Evolutionary conservation across 2,329 filamentous ascomycete genomes (phyloP).

Genomic region (Trichoderma simmonsii): DNA sequence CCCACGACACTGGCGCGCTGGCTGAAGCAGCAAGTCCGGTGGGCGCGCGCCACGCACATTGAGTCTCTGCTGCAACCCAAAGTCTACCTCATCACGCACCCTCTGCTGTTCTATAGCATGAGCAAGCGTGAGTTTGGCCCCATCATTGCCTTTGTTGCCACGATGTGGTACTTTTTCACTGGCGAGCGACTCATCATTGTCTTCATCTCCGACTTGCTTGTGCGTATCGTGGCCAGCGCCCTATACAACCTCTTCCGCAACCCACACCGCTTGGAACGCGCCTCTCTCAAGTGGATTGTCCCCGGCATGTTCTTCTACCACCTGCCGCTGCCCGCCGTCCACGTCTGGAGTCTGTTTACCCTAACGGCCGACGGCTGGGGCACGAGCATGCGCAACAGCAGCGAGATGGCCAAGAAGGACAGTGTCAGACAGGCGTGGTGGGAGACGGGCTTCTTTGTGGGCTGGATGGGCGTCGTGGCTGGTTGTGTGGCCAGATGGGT

Average conservation of each 20-base stretch:
- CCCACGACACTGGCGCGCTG: constrained; percentile 26
- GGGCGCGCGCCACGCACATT: constrained; percentile 27
- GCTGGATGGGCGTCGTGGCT: constrained; percentile 26
- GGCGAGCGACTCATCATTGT: constrained; percentile 22
- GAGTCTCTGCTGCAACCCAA: constrained; percentile 27
- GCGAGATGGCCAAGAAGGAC: constrained; percentile 21
- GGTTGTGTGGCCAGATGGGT: constrained; percentile 17
- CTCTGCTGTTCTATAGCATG: constrained; percentile 27
- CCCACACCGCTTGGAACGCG: constrained; percentile 23
- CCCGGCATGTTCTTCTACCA: constrained; percentile 28
- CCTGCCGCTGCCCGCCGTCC: constrained; percentile 26
- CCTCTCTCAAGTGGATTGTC: constrained; percentile 23
- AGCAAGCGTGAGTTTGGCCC: constrained; percentile 26
- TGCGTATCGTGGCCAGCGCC: constrained; percentile 19
- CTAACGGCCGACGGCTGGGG: constrained; percentile 28
- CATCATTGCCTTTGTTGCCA: constrained; percentile 22
- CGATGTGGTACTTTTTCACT: constrained; percentile 26
- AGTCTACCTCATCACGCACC: constrained; percentile 26
- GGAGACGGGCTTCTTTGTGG: constrained; percentile 27
- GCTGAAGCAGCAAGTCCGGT: constrained; percentile 28
- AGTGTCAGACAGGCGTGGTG: constrained; percentile 24
- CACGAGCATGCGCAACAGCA: constrained; percentile 26
- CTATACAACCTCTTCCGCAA: constrained; percentile 26
- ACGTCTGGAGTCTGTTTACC: constrained; percentile 27
- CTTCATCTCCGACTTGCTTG: constrained; percentile 20